phyloP scores from a whole-genome alignment of 306 rosid genomes.

The Glycyrrhiza uralensis region DNA sequence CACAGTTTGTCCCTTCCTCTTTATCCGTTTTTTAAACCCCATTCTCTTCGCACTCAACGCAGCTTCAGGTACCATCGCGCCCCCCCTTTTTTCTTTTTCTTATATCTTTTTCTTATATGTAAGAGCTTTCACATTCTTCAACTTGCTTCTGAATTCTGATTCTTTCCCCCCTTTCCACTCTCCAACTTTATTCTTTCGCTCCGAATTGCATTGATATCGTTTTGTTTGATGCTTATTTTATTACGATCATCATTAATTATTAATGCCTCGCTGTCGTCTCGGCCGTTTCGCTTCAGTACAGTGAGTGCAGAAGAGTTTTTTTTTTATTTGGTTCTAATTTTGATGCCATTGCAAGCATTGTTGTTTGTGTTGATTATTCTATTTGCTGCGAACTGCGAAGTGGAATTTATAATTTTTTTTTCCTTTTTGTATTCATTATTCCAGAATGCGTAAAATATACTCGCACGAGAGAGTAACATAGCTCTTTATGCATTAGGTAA shows the following conservation, averaged over 20 bases:
- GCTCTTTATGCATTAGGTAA: background rate
- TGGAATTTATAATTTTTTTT: background rate
- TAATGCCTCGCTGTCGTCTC: background rate
- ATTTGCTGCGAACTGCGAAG: background rate
- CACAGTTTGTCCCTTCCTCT: too few relatives aligned
- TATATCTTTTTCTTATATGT: too few relatives aligned
- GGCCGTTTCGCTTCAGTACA: background rate
- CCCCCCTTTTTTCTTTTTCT: too few relatives aligned
- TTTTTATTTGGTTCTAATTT: background rate
- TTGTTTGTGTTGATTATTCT: background rate
- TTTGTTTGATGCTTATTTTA: too few relatives aligned
- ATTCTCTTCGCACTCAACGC: too few relatives aligned
- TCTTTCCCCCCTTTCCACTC: too few relatives aligned
- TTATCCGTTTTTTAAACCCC: too few relatives aligned
- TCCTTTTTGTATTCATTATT: background rate
- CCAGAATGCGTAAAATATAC: background rate
- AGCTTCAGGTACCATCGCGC: too few relatives aligned
- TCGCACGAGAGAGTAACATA: background rate
- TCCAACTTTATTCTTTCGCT: too few relatives aligned
- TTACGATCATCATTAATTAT: background rate
- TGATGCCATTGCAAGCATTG: background rate
- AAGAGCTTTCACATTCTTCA: too few relatives aligned
- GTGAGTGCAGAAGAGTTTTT: background rate
- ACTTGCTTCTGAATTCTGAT: too few relatives aligned
- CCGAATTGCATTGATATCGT: too few relatives aligned